A percentile compares a stretch with the other conserved stretches of the same genome.
Conservation (phyloP, 805 yeast genomes). For the Saccharomycopsis babjevae region DNA sequence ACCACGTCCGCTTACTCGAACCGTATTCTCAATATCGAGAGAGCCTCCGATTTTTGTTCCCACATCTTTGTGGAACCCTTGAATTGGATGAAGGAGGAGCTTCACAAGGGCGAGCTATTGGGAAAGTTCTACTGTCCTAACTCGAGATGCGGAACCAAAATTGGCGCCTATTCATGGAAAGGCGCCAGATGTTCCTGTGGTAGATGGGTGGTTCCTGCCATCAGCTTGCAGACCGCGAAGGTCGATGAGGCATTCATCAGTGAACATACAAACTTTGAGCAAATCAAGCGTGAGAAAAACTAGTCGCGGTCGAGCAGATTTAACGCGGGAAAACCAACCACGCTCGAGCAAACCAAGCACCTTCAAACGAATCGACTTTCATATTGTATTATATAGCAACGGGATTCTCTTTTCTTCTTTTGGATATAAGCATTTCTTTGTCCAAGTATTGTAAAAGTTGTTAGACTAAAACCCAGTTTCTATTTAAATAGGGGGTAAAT, state of each 20-base stretch:
- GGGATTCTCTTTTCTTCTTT: too few species aligned
- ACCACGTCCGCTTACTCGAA: conserved; percentile 53
- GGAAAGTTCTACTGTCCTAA: conserved; percentile 76
- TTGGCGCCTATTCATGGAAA: conserved; percentile 91
- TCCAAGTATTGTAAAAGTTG: too few species aligned
- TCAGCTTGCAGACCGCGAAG: conserved; percentile 69
- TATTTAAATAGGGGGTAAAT: too few species aligned
- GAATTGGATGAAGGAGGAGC: conserved; percentile 81
- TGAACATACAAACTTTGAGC: conserved; percentile 10
- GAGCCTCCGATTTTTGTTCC: conserved; percentile 57
- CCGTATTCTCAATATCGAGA: conserved; percentile 46
- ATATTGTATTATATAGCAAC: too few species aligned
- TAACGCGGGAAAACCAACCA: too few species aligned
- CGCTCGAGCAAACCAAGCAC: too few species aligned
- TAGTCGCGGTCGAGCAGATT: too few species aligned
- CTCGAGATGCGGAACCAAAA: conserved; percentile 60
- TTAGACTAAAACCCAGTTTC: too few species aligned
- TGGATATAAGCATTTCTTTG: too few species aligned
- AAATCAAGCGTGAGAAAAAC: conserved; percentile 1
- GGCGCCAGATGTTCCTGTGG: conserved; percentile 94
- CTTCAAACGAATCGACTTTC: too few species aligned
- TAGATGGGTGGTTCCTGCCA: conserved; percentile 88
- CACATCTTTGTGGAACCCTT: conserved; percentile 85
- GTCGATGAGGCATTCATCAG: conserved; percentile 47
- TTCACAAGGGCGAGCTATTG: conserved; percentile 65